These are phyloP conservation scores for Fennellomyces sp. DNA, from an alignment of 371 early-diverging fungal species.

Conservation along the genomic window DNA sequence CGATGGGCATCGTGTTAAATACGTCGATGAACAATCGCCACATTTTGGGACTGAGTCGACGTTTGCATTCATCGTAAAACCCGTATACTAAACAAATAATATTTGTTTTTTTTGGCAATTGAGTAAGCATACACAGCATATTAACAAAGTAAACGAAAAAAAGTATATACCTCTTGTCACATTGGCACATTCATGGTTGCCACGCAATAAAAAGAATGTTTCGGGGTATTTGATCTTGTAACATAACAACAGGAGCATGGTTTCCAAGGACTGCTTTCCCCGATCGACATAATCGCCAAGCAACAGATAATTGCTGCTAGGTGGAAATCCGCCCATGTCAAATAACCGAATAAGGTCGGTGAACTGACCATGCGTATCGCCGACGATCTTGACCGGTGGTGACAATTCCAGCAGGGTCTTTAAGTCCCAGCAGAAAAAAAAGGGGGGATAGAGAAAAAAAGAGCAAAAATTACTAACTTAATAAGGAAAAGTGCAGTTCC, in stretches of 20 bases:
- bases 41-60: conserved; percentile 87
- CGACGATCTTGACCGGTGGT: conserved; percentile 94
- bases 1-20: conserved; percentile 97
- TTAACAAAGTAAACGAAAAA: no score
- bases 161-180: conserved; percentile 78
- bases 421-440: background rate
- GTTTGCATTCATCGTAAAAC: conserved; percentile 99
- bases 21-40: conserved; percentile 98
- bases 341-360: conserved; percentile 90
- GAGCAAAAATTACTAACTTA: no score
- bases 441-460: background rate
- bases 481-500: no score
- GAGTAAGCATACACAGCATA: background rate
- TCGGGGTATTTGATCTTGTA: conserved; percentile 98
- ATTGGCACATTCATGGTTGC: conserved; percentile 98
- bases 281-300: conserved; percentile 98
- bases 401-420: conserved; percentile 87
- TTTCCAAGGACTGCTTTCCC: conserved; percentile 95
- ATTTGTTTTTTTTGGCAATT: background rate
- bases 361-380: conserved; percentile 96
- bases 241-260: conserved; percentile 90
- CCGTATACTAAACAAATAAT: conserved; percentile 81
- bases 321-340: conserved; percentile 92
- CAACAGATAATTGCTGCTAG: conserved; percentile 87
- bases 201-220: conserved; percentile 95